Conservation (phyloP, 2,329 filamentous ascomycete genomes). For the Tolypocladium ophioglossoides region DNA sequence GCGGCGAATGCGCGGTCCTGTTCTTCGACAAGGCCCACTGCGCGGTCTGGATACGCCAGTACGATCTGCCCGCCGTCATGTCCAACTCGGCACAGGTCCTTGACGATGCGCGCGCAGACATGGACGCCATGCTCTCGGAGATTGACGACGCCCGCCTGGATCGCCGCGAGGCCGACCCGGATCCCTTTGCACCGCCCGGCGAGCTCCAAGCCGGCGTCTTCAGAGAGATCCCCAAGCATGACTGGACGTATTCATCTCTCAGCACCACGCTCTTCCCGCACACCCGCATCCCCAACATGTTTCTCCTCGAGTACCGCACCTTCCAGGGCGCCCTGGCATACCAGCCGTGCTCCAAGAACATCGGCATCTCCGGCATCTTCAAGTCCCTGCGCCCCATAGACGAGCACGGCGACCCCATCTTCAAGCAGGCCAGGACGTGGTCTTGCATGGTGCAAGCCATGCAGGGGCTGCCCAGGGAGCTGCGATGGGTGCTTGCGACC, state of each 20-base stretch:
- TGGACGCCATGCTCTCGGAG: constrained; percentile 2
- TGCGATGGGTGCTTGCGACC: constrained; percentile 20
- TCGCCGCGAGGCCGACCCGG: not conserved
- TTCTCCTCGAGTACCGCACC: constrained; percentile 15
- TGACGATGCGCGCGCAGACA: not conserved
- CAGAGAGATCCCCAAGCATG: constrained; percentile 10
- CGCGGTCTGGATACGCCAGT: constrained; percentile 10
- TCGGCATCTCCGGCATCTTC: constrained; percentile 11
- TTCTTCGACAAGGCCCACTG: constrained; percentile 10
- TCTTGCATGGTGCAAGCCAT: constrained; percentile 17
- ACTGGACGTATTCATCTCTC: constrained; percentile 13
- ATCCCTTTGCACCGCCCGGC: not conserved
- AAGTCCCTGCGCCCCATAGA: constrained; percentile 11
- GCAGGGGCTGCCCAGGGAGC: constrained; percentile 12
- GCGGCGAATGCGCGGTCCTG: constrained; percentile 22
- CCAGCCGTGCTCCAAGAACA: constrained; percentile 17
- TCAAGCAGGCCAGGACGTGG: constrained; percentile 19
- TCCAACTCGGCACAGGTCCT: not conserved
- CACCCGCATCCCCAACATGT: constrained; percentile 8
- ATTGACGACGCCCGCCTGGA: not conserved
- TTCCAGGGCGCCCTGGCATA: constrained; percentile 15
- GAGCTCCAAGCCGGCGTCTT: not conserved
- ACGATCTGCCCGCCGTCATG: constrained; percentile 8
- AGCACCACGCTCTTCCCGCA: constrained; percentile 13
- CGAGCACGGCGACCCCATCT: constrained; percentile 11